Base-by-base conservation (phyloP, 345 rosid genomes). In the Bruguiera gymnorhiza region DNA sequence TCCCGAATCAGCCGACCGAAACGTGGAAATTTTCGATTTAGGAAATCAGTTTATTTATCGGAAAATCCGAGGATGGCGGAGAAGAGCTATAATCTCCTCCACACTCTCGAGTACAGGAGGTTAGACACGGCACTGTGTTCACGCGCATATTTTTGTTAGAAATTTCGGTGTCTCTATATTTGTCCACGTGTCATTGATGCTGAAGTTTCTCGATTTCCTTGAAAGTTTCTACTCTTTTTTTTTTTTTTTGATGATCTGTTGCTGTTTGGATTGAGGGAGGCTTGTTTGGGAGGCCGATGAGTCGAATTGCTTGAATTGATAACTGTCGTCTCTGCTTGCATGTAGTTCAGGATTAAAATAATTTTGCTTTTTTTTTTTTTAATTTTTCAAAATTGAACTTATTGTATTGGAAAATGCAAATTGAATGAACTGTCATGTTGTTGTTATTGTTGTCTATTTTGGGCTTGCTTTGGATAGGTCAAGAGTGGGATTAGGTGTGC, bases 51-150 rank as follows among this genome's bases (percentile, higher is more conserved):
- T 11, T 6, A n/a, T 56, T 56, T 13, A 56, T 10, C 29, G 31
- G 24, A 32, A 57, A 26, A 57, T n/a, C 63, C 82, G 78, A 59
- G 36, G 62, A 81, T 82, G 87, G 53, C 69, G 86, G 86, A 76
- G 71, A 76, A 67, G 68, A 75, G n/a, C 79, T 78, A 75, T 68
- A 66, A 79, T 67, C 81, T 76, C 82, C 75, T 73, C 86, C 93
- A 83, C 80, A 75, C 75, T 68, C 72, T 70, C 15, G 50, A 83
- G 54, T 68, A 43, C 74, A 67, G 75, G 62, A 83, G 89, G 87
- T 85, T 55, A 56, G 60, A 24, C 60, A 56, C 60, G 31, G 24
- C 60, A 56, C 18, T 21, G 29, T 56, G 30, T 56, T 24, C 59
- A 23, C 27, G 9, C 10, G 27, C 59, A 55, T 11, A 10, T 34